These are phyloP conservation scores for Barnettozyma sp. DNA, from an alignment of 805 yeast species.

Conservation along the genomic window DNA sequence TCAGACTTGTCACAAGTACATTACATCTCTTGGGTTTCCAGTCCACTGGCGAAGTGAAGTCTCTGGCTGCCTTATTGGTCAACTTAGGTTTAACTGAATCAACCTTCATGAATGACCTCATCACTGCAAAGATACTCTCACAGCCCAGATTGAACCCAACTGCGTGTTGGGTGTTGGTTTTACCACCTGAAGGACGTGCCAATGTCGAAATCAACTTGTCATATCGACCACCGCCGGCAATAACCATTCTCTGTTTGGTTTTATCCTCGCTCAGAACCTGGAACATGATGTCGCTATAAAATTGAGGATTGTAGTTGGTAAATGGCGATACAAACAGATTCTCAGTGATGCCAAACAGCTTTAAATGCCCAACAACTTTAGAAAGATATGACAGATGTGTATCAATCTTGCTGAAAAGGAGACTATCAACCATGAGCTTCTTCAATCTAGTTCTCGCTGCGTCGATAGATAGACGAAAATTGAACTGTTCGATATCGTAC, in stretches of 20 bases:
- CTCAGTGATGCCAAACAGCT: slow-evolving; percentile 52
- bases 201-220: slow-evolving; percentile 64
- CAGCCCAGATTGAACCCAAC: slow-evolving; percentile 86
- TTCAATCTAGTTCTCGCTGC: slow-evolving; percentile 55
- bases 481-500: slow-evolving; percentile 75
- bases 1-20: slow-evolving; percentile 68
- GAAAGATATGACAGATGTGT: slow-evolving; percentile 54
- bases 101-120: slow-evolving; percentile 40
- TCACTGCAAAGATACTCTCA: slow-evolving; percentile 51
- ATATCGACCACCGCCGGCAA: slow-evolving; percentile 94
- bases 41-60: slow-evolving; percentile 29
- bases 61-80: slow-evolving; percentile 25
- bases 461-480: slow-evolving; percentile 65
- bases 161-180: slow-evolving; percentile 41
- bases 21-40: slow-evolving; percentile 68
- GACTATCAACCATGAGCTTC: slow-evolving; percentile 70
- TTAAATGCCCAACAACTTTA: slow-evolving; percentile 47
- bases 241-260: slow-evolving; percentile 30
- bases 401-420: slow-evolving; percentile 52
- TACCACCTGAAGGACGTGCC: slow-evolving; percentile 45
- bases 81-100: slow-evolving; percentile 29
- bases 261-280: slow-evolving; percentile 68
- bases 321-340: slow-evolving; percentile 68
- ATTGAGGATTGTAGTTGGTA: slow-evolving; percentile 73
- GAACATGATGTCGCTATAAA: slow-evolving; percentile 85